Percentiles rank a stretch among this genome's conserved stretches.
phyloP scores from a whole-genome alignment of 2,329 filamentous ascomycete genomes.

The Trichophyton equinum region DNA sequence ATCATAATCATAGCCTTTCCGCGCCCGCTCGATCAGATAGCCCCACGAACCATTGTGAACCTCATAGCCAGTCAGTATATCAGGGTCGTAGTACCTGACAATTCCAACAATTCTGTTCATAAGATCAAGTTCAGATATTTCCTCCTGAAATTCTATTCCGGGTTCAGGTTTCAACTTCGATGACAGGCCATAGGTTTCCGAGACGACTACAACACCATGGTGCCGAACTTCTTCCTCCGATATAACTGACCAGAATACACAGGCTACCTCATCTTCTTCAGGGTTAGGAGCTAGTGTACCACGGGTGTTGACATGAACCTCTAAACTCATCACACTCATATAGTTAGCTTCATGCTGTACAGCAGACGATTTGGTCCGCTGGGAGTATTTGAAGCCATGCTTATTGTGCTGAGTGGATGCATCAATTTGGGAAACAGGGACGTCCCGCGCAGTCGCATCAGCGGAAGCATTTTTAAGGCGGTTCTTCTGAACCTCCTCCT shows the following conservation, averaged over 20 bases:
- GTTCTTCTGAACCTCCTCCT: conserved; percentile 22
- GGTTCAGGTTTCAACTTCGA: conserved; percentile 48
- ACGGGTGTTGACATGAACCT: conserved; percentile 81
- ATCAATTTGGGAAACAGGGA: conserved; percentile 66
- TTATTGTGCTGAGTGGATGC: conserved; percentile 72
- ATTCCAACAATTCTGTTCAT: conserved; percentile 78
- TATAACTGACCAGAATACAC: conserved; percentile 82
- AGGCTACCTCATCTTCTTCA: conserved; percentile 75
- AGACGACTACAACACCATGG: conserved; percentile 62
- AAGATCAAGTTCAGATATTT: conserved; percentile 69
- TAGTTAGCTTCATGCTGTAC: conserved; percentile 77
- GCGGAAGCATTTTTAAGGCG: not conserved
- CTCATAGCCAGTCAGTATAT: conserved; percentile 89
- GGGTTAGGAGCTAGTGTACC: conserved; percentile 74
- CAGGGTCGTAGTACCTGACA: conserved; percentile 72
- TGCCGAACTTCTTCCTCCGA: conserved; percentile 54
- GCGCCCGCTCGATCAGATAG: conserved; percentile 81
- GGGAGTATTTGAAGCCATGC: conserved; percentile 75
- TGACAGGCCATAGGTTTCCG: conserved; percentile 47
- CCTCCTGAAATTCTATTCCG: conserved; percentile 50
- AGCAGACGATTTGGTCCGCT: conserved; percentile 59
- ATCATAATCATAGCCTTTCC: conserved; percentile 76
- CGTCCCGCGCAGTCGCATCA: conserved; percentile 4
- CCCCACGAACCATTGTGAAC: conserved; percentile 92
- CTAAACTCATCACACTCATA: conserved; percentile 93